Conservation (phyloP, 2,329 filamentous ascomycete species). For the Penicillium hordei region DNA sequence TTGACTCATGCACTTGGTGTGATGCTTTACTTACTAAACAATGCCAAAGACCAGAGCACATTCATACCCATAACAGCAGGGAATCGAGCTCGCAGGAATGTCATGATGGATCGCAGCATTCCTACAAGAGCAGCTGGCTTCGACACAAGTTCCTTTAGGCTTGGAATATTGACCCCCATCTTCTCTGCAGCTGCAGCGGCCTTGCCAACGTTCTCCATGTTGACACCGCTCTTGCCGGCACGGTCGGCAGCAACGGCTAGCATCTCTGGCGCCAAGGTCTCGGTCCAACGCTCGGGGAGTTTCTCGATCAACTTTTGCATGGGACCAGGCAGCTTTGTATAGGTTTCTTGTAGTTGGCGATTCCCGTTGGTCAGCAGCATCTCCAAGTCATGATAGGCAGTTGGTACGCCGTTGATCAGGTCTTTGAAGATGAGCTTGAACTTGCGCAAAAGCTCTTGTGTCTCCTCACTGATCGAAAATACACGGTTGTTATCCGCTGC, state of each 20-base stretch:
- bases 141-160: slow-evolving; percentile 74
- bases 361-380: slow-evolving; percentile 64
- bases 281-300: slow-evolving; percentile 77
- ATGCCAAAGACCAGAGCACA: slow-evolving; percentile 81
- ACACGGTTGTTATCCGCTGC: slow-evolving; percentile 81
- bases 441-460: slow-evolving; percentile 73
- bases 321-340: slow-evolving; percentile 68
- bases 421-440: slow-evolving; percentile 94
- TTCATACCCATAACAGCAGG: slow-evolving; percentile 90
- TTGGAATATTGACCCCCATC: slow-evolving; percentile 67
- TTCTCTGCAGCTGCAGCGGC: slow-evolving; percentile 62
- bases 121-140: slow-evolving; percentile 83
- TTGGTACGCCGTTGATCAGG: slow-evolving; percentile 86
- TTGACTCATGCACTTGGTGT: not conserved
- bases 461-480: slow-evolving; percentile 80
- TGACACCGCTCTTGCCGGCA: slow-evolving; percentile 58
- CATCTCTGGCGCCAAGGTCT: slow-evolving; percentile 74
- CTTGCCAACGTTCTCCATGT: slow-evolving; percentile 52
- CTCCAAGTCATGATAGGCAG: slow-evolving; percentile 87
- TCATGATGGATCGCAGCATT: slow-evolving; percentile 86
- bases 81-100: slow-evolving; percentile 81
- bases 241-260: slow-evolving; percentile 76
- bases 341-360: slow-evolving; percentile 63
- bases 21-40: slow-evolving; percentile 67
- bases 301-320: slow-evolving; percentile 83